Base-by-base conservation (phyloP, 164 flowering plant species). In the Magnolia officinalis region DNA sequence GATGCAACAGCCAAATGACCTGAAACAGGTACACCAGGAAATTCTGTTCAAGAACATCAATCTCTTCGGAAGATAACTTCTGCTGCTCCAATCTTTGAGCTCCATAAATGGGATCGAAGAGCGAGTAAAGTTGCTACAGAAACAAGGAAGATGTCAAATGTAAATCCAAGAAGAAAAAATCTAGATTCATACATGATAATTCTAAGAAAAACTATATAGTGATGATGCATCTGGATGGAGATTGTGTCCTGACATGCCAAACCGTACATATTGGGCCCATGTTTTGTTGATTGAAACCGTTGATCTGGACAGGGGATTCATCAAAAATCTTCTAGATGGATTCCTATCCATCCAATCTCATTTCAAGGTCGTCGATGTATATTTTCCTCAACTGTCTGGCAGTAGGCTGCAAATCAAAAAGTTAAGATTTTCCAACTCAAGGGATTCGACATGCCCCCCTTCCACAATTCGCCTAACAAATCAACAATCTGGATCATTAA, bases 11-110 rank as follows among this genome's bases (percentile, higher is more conserved):
- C 49, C 29, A 19, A 11, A 13, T 1, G 23, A 92, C 98, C 98
- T 91, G 86, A 83, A 94, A 90, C 68, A 92, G 81, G 79, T 94
- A 90, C 4, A 81, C 82, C 75, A 96, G 76, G 82, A 96, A 96
- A 81, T 90, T 94, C 81, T 94, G 95, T 80, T 96, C 99, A 76
- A 96, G 98, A 74, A 83, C 80, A 75, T 96, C 97, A 73, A 89
- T 84, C 81, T 92, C 95, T 49, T 79, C 87, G 1, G 89, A 75
- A 76, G 97, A 83, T 58, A 96, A 78, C 16, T 85, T 82, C 82
- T 94, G 99, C 79, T 91, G 98, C 85, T 88, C 82, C 89, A 96
- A 82, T 73, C 88, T 96, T 78, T 87, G 81, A 78, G 90, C 83
- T 55, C 99, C 98, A 73, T 84, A 77, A 50, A 90, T 82, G 21